Evolutionary conservation across 2,329 filamentous ascomycete genomes (phyloP).

Genomic region (Trichoderma harzianum): DNA sequence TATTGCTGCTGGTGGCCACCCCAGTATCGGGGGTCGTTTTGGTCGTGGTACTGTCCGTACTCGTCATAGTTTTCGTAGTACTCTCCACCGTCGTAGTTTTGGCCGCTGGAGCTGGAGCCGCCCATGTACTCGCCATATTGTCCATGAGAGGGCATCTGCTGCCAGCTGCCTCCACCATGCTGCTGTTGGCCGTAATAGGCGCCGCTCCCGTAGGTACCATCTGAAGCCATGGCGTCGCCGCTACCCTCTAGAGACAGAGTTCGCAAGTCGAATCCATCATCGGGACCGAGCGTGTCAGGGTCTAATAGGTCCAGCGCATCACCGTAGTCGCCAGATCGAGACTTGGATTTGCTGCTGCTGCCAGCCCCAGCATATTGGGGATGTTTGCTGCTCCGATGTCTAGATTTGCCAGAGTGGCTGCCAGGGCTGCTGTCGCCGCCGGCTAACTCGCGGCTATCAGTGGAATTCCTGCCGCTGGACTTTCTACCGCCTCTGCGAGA

Average conservation of each 20-base stretch:
- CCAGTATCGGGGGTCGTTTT: constrained; percentile 24
- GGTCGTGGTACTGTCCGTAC: constrained; percentile 15
- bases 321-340: neutral
- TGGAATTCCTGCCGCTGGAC: constrained; percentile 23
- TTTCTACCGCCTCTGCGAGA: constrained; percentile 32
- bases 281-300: constrained; percentile 29
- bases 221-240: neutral
- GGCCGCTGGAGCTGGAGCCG: neutral
- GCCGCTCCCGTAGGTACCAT: neutral
- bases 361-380: neutral
- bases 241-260: constrained; percentile 3
- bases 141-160: neutral
- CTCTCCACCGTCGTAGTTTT: neutral
- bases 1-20: constrained; percentile 6
- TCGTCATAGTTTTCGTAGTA: constrained; percentile 25
- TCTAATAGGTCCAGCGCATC: constrained; percentile 27
- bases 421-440: constrained; percentile 14
- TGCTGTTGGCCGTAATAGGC: constrained; percentile 10
- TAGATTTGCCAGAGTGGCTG: constrained; percentile 10
- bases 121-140: constrained; percentile 5
- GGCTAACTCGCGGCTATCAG: constrained; percentile 14
- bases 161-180: constrained; percentile 1
- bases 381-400: constrained; percentile 8
- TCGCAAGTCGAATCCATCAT: constrained; percentile 31
- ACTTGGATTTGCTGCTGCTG: constrained; percentile 2